Evolutionary conservation across 2,329 filamentous ascomycete species (phyloP), one percentile per base, ranked within the genome.

Genomic region (Aspergillus texensis): DNA sequence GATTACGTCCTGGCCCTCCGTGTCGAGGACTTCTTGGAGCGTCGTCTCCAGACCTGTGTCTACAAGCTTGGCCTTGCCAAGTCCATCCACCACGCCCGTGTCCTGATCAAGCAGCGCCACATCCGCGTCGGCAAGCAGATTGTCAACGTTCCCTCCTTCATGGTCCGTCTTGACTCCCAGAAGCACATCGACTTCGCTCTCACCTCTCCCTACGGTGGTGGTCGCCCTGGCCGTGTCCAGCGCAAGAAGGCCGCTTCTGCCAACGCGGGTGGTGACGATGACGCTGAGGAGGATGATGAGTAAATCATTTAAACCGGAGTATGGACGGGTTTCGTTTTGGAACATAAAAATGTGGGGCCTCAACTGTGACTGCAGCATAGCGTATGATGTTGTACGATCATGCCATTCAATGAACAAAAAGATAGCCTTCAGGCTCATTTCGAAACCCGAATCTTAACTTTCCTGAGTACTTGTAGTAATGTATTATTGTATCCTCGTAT

Each of bases 111-210:
- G 83, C 95, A 99, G 89, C 91, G 95, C 81, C 95, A 99, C 89
- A 99, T 99, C 86, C 95, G 88, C 81, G 95, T 99, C 81, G 95
- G 95, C 85, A 99, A 99, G 92, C 95, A 99, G 89, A 98, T 99
- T 82, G 95, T 99, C 89, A 99, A 99, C 85, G 95, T 99, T 67
- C 95, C 95, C 72, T 98, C 94, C 62, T 99, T 97, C 91, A 91
- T 99, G 82, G 95, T 99, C 84, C 95, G 95, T 86, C 93, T 99
- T 80, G 95, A 99, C 88, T 97, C 94, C 78, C 95, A 99, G 91
- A 99, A 99, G 92, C 95, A 99, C 91, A 98, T 99, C 79, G 95
- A 99, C 88, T 98, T 99, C 83, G 88, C 95, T 70, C 89, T 99
- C 72, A 96, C 91, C 85, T 98, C 94, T 81, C 94, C 95, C 81